Base-by-base conservation (phyloP, 192 early-diverging fungal genomes). In the Linnemannia schmuckeri region DNA sequence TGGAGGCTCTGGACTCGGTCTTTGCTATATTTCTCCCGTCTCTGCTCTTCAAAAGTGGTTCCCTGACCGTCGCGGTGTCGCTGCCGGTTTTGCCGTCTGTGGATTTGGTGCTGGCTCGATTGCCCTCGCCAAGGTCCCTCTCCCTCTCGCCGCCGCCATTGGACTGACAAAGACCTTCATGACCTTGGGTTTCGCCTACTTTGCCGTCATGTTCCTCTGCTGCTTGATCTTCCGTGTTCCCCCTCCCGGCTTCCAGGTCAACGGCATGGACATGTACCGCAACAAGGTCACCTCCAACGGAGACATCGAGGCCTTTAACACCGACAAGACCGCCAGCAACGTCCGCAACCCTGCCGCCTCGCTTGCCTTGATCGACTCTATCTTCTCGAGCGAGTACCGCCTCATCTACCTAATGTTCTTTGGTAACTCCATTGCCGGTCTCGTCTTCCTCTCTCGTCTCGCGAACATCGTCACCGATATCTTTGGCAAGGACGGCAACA, bases 31-130 rank as follows among this genome's bases (percentile, higher is more conserved):
- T 47, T 89, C 95, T 17, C 94, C 96, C 5, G 94, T 95, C 38
- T 93, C 93, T 72, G 93, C 93, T 2, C 91, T 96, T 22, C 94
- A 94, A 76, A 94, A 96, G 81, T 96, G 95, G 95, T 96, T 94
- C 84, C 96, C 96, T 9, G 92, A 92, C 40, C 84, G 91, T 37
- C 95, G 96, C 37, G 96, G 96, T 24, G 78, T 95, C 72, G 94
- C 96, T 8, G 93, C 94, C 10, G 96, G 95, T 24, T 88, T 95
- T 69, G 96, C 96, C 3, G 95, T 95, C 66, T 93, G 94, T 76
- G 96, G 95, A 30, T 96, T 96, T 79, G 96, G 96, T 20, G 93
- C 91, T 74, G 96, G 96, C 0, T 90, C 93, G 1, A 93, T 95
- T 70, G 93, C 93, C 22, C 91, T 94, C 38, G 93, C 93, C 69